Conservation (phyloP, 208 protist species). For the Naegleria fowleri region DNA sequence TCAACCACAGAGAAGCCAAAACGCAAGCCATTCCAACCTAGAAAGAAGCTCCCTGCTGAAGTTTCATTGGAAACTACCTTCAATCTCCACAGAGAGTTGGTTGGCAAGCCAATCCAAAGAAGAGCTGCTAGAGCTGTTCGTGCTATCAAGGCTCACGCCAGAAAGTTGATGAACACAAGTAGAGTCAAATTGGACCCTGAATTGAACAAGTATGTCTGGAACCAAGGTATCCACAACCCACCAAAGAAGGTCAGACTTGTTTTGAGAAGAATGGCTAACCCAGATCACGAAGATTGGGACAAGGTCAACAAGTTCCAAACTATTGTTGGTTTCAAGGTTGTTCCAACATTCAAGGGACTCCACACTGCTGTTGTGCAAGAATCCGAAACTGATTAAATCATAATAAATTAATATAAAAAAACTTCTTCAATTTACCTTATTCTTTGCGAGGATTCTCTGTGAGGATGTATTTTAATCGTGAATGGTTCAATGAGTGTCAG, state of each 20-base stretch:
- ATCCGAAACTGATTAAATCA: background rate
- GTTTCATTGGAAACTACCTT: background rate
- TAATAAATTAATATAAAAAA: background rate
- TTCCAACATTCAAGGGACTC: background rate
- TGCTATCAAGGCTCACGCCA: background rate
- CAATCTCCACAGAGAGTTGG: background rate
- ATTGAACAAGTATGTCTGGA: conserved; percentile 23
- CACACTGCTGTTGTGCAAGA: background rate
- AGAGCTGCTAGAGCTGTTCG: conserved; percentile 7
- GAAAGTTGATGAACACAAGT: background rate
- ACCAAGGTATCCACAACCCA: conserved; percentile 17
- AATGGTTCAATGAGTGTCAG: no score
- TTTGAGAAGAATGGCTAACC: background rate
- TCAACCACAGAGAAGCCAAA: background rate
- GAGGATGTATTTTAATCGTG: no score
- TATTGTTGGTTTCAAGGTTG: conserved; percentile 12
- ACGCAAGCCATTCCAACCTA: background rate
- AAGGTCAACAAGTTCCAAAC: background rate
- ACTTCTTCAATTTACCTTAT: background rate
- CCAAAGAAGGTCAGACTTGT: conserved; percentile 24
- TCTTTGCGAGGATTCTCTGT: no score
- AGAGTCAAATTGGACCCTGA: background rate
- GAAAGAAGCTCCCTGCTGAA: background rate
- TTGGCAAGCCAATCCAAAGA: background rate
- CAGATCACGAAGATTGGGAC: background rate